These are phyloP conservation scores for Kuraishia capsulata DNA, from an alignment of 805 yeast genomes.

Conservation along the genomic window DNA sequence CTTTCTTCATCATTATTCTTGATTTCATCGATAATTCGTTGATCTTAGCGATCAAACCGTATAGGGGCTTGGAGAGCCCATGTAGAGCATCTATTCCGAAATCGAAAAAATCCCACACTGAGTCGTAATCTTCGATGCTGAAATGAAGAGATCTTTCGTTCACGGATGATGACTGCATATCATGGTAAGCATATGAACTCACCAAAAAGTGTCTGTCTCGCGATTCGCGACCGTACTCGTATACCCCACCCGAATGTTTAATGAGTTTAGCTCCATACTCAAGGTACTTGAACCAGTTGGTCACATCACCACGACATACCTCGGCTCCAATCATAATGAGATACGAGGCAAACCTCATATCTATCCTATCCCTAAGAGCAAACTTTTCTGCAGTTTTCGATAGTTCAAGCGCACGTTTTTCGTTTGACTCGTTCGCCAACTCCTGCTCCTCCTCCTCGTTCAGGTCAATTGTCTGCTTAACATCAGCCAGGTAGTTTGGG, in stretches of 20 bases:
- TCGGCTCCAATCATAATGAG: slow-evolving; percentile 71
- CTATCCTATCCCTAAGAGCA: slow-evolving; percentile 21
- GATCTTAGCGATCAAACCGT: slow-evolving; percentile 58
- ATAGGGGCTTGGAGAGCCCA: slow-evolving; percentile 66
- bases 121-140: slow-evolving; percentile 49
- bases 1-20: slow-evolving; percentile 24
- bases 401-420: slow-evolving; percentile 5
- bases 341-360: slow-evolving; percentile 51
- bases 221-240: slow-evolving; percentile 32
- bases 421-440: slow-evolving; percentile 4
- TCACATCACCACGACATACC: slow-evolving; percentile 75
- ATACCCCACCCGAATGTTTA: slow-evolving; percentile 51
- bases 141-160: slow-evolving; percentile 59
- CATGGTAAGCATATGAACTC: slow-evolving; percentile 76
- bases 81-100: slow-evolving; percentile 58
- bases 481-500: slow-evolving; percentile 3
- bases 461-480: slow-evolving; percentile 14
- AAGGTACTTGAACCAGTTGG: slow-evolving; percentile 62
- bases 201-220: slow-evolving; percentile 65
- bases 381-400: slow-evolving; percentile 5
- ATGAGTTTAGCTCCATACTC: slow-evolving; percentile 59
- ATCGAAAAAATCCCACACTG: slow-evolving; percentile 30
- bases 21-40: slow-evolving; percentile 49
- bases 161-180: slow-evolving; percentile 55
- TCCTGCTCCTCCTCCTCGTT: slow-evolving; percentile 19